Conservation (phyloP, 768 basidiomycete genomes). For the Amanita thiersii region DNA sequence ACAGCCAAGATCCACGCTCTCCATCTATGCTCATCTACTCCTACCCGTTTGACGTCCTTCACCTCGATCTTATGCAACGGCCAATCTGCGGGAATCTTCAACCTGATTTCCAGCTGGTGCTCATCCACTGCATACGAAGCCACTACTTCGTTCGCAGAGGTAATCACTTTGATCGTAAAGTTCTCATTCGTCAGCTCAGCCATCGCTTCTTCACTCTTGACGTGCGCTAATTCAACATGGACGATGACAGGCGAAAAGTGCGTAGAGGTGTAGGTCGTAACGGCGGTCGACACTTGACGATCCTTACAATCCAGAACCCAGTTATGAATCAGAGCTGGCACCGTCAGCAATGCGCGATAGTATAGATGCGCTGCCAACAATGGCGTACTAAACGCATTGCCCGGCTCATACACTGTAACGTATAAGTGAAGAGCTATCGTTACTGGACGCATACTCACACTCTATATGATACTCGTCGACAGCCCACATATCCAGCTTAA, state of each 20-base stretch:
- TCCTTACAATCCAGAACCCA: conserved; percentile 90
- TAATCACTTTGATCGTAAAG: conserved; percentile 69
- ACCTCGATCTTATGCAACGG: conserved; percentile 85
- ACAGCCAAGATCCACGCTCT: conserved; percentile 89
- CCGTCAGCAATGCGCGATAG: conserved; percentile 74
- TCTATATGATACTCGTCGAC: conserved; percentile 79
- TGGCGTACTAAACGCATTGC: conserved; percentile 40
- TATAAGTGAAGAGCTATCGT: neutral
- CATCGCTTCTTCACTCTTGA: conserved; percentile 46
- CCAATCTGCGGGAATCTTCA: conserved; percentile 86
- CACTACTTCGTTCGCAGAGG: conserved; percentile 69
- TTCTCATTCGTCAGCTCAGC: conserved; percentile 69
- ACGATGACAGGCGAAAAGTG: conserved; percentile 90
- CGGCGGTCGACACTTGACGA: conserved; percentile 70
- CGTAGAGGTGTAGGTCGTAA: conserved; percentile 71
- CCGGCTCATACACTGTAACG: conserved; percentile 50
- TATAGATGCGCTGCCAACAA: conserved; percentile 83
- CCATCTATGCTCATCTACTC: conserved; percentile 87
- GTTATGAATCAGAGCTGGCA: conserved; percentile 77
- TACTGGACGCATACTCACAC: conserved; percentile 32
- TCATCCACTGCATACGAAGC: conserved; percentile 89
- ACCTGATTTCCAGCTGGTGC: conserved; percentile 80
- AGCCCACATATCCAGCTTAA: conserved; percentile 81
- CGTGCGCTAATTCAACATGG: conserved; percentile 67
- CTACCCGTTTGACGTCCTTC: conserved; percentile 75